phyloP scores from a whole-genome alignment of 139 green algal species.

The Chlorella sorokiniana region DNA sequence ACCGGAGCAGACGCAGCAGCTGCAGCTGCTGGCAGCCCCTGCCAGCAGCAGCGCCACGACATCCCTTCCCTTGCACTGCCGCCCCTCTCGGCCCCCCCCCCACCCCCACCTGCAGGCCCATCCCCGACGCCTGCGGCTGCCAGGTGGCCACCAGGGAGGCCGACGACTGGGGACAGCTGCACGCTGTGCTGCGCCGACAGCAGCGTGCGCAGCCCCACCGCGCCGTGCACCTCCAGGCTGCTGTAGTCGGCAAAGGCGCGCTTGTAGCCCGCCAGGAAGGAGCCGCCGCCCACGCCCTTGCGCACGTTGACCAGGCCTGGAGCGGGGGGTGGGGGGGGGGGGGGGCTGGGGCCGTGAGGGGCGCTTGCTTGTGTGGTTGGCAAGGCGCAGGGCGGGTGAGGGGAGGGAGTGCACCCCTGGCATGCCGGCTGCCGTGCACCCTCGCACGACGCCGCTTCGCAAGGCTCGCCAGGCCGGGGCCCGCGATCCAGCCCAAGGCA shows the following conservation, averaged over 20 bases:
- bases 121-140: slow-evolving; percentile 32
- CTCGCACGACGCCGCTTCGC: background rate
- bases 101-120: slow-evolving; percentile 41
- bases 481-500: no score
- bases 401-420: background rate
- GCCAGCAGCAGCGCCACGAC: background rate
- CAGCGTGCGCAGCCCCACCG: slow-evolving; percentile 48
- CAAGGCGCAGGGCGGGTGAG: no score
- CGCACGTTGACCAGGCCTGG: slow-evolving; percentile 53
- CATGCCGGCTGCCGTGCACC: background rate
- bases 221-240: slow-evolving; percentile 19
- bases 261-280: slow-evolving; percentile 51
- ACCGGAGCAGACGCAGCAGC: no score
- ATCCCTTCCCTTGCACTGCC: no score
- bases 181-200: slow-evolving; percentile 28
- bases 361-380: background rate
- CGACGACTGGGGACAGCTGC: slow-evolving; percentile 25
- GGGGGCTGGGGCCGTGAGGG: background rate
- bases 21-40: background rate
- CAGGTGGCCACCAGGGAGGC: slow-evolving; percentile 35
- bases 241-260: slow-evolving; percentile 34
- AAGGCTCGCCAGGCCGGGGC: no score
- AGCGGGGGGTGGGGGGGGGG: background rate
- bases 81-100: background rate
- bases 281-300: slow-evolving; percentile 44